Percentiles rank a stretch among this genome's conserved stretches.
These are phyloP conservation scores for Russula lepida DNA, from an alignment of 768 basidiomycete species.

Conservation along the genomic window DNA sequence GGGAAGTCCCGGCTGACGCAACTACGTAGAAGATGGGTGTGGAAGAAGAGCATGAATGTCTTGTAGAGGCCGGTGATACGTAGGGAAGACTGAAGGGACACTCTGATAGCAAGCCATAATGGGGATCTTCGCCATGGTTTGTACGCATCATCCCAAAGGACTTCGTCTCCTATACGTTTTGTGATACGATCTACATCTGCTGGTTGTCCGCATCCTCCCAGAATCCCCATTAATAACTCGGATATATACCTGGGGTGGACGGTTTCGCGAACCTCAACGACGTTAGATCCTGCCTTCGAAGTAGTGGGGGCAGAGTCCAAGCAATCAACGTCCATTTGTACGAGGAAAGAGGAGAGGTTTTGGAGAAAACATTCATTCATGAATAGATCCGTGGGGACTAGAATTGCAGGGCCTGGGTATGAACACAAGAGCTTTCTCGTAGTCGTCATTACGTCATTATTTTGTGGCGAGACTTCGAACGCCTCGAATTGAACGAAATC, in stretches of 20 bases:
- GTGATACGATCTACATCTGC: constrained; percentile 25
- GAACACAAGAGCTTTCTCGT: constrained; percentile 38
- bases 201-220: constrained; percentile 32
- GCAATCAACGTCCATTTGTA: constrained; percentile 29
- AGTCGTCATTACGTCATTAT: constrained; percentile 30
- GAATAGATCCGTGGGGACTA: constrained; percentile 28
- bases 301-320: constrained; percentile 31
- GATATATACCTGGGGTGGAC: constrained; percentile 42
- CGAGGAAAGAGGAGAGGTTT: constrained; percentile 35
- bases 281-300: constrained; percentile 26
- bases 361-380: constrained; percentile 27
- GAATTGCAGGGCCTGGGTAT: constrained; percentile 39
- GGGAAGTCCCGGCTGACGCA: constrained; percentile 24
- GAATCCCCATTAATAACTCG: constrained; percentile 40
- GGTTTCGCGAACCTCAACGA: constrained; percentile 33
- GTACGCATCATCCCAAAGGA: constrained; percentile 33
- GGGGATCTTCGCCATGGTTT: constrained; percentile 44
- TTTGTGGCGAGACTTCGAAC: constrained; percentile 38
- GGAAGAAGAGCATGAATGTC: constrained; percentile 37
- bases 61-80: constrained; percentile 33
- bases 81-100: constrained; percentile 32
- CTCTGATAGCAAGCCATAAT: constrained; percentile 43
- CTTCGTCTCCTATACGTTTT: constrained; percentile 43
- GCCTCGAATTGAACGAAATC: constrained; percentile 33
- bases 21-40: not conserved